Base-by-base conservation (phyloP, 169 alveolate species). In the Miamiensis avidus region DNA sequence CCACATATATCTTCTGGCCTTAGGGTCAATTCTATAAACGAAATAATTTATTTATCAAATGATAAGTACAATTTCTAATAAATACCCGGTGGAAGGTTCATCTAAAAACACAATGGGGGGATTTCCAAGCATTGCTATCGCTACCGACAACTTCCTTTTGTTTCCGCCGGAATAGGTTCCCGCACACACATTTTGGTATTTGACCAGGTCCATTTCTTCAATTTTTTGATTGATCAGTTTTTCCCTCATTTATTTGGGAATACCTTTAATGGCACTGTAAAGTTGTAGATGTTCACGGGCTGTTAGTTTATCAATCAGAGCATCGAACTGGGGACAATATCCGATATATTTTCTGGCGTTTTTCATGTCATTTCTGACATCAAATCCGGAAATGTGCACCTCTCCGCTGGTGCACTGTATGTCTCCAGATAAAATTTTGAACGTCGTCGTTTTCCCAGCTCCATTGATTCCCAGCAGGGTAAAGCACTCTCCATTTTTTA, bases 361-460 rank as follows among this genome's bases (percentile, higher is more conserved):
- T 26, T 88, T 84, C 76, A 93, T 90, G 1, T 95, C 92, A 34
- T 82, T 88, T 28, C 82, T 87, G 72, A 94, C 92, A 94, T 94
- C 95, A 81, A 75, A 75, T 29, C 98, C 98, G 49, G 83, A 87
- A 32, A 96, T 89, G 72, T 76, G 89, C 11, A 93, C 94, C 81
- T 90, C 87, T 31, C 98, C 98, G 29, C 69, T 78, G 29, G 94
- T 84, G 1, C 97, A 97, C 32, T 75, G 81, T 29, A 85, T 79
- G 81, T 96, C 97, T 88, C 97, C 97, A 31, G 97, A 93, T 77
- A 96, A 88, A 33, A 92, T 77, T 88, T 91, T 94, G 85, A 97
- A 97, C 33, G 98, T 94, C 4, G 98, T 94, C 28, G 99, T 92
- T 89, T 97, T 97, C n/a, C 99, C 99, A 30, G 98, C 96, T 27